Conservation (phyloP, 768 basidiomycete species). For the Xerocomellus intermedius region DNA sequence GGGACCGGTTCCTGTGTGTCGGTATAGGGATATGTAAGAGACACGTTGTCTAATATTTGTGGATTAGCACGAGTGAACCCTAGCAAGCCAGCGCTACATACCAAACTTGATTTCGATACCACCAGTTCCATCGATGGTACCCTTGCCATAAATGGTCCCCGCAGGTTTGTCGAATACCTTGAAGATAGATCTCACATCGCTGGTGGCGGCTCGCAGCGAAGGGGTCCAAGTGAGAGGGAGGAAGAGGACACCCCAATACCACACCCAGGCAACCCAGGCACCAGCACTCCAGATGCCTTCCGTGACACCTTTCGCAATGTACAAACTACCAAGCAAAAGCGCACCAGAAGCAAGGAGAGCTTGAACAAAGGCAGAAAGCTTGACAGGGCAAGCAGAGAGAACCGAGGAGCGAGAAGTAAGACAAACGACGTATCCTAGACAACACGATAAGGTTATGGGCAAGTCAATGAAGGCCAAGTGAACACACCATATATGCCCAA, state of each 20-base stretch:
- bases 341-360: slow-evolving; percentile 81
- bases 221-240: slow-evolving; percentile 34
- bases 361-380: slow-evolving; percentile 46
- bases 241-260: slow-evolving; percentile 30
- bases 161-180: slow-evolving; percentile 77
- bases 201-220: slow-evolving; percentile 71
- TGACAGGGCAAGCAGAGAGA: slow-evolving; percentile 6
- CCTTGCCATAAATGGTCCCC: slow-evolving; percentile 81
- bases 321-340: slow-evolving; percentile 63
- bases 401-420: slow-evolving; percentile 9
- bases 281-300: slow-evolving; percentile 30
- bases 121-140: slow-evolving; percentile 66
- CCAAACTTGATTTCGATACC: slow-evolving; percentile 88
- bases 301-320: slow-evolving; percentile 28
- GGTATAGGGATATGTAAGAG: slow-evolving; percentile 64
- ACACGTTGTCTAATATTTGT: slow-evolving; percentile 64
- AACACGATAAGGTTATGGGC: neutral
- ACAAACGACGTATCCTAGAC: slow-evolving; percentile 18
- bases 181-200: slow-evolving; percentile 76
- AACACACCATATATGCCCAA: slow-evolving; percentile 71
- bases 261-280: slow-evolving; percentile 29
- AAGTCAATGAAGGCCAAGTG: neutral
- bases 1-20: slow-evolving; percentile 55
- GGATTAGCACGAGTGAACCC: neutral
- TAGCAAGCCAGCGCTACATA: slow-evolving; percentile 32